A percentile compares a stretch with the other conserved stretches of the same genome.
Evolutionary conservation across 1,284 basidiomycete genomes (phyloP).

Genomic region (Rhodotorula sp.): DNA sequence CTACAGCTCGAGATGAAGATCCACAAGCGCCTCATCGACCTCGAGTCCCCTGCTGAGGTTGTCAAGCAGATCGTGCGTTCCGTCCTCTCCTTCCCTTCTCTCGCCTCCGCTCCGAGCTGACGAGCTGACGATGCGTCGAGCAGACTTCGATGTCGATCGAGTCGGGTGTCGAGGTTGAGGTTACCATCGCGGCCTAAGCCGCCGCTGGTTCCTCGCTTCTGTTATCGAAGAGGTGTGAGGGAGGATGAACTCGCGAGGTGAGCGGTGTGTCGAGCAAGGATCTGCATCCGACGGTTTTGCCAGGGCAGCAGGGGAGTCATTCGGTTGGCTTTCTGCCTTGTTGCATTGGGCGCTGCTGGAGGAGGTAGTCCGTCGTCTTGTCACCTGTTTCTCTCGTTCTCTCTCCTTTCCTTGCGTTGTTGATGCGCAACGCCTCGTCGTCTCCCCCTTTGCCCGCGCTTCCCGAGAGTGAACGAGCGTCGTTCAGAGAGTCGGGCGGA

Average conservation of each 20-base stretch:
- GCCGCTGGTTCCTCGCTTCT: not conserved
- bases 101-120: not conserved
- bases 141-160: constrained; percentile 98
- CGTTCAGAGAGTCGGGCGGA: too few species aligned
- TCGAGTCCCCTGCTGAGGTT: constrained; percentile 97
- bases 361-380: too few species aligned
- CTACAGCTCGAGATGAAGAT: constrained; percentile 90
- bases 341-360: too few species aligned
- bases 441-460: too few species aligned
- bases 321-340: not conserved
- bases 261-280: not conserved
- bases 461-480: too few species aligned
- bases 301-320: not conserved
- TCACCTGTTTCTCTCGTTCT: too few species aligned
- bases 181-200: constrained; percentile 6
- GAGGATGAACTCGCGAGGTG: not conserved
- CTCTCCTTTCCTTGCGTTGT: too few species aligned
- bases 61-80: constrained; percentile 96
- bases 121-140: not conserved
- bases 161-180: constrained; percentile 97
- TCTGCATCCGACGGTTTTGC: too few species aligned
- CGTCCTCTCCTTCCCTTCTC: constrained; percentile 5
- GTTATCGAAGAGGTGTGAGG: not conserved
- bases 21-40: constrained; percentile 99
- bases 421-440: too few species aligned